Conservation (phyloP, 768 basidiomycete genomes). For the Cubamyces lactineus region DNA sequence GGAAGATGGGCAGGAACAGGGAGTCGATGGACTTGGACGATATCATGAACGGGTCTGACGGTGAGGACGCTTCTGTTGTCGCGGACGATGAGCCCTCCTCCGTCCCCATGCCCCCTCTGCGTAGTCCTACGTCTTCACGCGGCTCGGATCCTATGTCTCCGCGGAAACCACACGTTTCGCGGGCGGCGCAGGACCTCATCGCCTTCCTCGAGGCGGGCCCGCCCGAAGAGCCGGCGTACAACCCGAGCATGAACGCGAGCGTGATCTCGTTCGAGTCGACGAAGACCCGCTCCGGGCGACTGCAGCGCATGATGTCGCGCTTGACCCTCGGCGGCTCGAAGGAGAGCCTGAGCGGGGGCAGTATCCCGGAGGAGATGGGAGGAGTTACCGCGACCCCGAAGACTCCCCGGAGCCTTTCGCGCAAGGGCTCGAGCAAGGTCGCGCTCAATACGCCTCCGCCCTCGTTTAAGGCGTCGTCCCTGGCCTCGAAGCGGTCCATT, state of each 20-base stretch:
- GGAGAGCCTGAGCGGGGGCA: constrained; percentile 31
- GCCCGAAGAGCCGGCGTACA: constrained; percentile 42
- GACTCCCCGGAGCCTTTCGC: constrained; percentile 29
- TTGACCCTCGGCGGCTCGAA: constrained; percentile 50
- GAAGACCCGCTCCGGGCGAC: constrained; percentile 50
- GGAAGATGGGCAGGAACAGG: constrained; percentile 55
- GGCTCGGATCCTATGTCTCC: constrained; percentile 10
- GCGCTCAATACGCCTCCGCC: constrained; percentile 29
- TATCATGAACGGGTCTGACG: constrained; percentile 70
- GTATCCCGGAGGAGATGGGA: constrained; percentile 35
- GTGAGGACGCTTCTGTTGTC: constrained; percentile 45
- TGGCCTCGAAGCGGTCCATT: constrained; percentile 23
- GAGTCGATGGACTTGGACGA: constrained; percentile 80
- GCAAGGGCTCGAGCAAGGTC: constrained; percentile 14
- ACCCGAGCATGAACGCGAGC: constrained; percentile 41
- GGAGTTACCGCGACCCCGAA: constrained; percentile 17
- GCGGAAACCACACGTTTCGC: constrained; percentile 42
- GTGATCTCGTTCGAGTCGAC: constrained; percentile 45
- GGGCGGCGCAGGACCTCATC: constrained; percentile 51
- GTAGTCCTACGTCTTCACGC: constrained; percentile 18
- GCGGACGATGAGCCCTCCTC: not conserved
- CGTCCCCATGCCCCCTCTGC: not conserved
- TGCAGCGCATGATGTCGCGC: constrained; percentile 85
- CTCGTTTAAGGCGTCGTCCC: constrained; percentile 23
- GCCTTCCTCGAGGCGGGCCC: constrained; percentile 64